phyloP scores from a whole-genome alignment of 148 eudicot species.

The Salicornia ramosissima region DNA sequence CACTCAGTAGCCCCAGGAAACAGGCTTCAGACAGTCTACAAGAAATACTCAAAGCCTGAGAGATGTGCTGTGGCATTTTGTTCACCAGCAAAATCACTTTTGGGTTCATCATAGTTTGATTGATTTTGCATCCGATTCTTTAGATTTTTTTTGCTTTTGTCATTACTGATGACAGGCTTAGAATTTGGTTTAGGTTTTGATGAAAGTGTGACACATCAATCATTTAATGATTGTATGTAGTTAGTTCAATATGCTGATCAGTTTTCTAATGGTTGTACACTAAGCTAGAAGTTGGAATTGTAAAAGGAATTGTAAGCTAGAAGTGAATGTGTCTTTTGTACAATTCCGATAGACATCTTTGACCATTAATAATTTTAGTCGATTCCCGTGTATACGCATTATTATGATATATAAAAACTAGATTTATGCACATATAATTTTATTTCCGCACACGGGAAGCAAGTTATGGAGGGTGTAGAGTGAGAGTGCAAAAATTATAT shows the following conservation, averaged over 20 bases:
- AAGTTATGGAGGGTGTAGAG: too few species aligned
- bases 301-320: too few species aligned
- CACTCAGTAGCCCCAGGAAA: constrained; percentile 49
- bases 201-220: not conserved
- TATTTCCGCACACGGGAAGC: too few species aligned
- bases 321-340: too few species aligned
- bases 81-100: constrained; percentile 40
- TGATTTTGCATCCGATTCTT: not conserved
- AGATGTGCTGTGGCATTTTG: constrained; percentile 50
- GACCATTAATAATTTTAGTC: too few species aligned
- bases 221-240: not conserved
- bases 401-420: too few species aligned
- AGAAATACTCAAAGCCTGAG: constrained; percentile 54
- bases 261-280: too few species aligned
- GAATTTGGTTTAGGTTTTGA: not conserved
- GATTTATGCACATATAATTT: too few species aligned
- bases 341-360: too few species aligned
- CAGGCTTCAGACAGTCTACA: constrained; percentile 52
- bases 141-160: constrained; percentile 6
- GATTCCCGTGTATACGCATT: too few species aligned
- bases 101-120: constrained; percentile 15
- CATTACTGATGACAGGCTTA: constrained; percentile 31
- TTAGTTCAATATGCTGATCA: constrained; percentile 7
- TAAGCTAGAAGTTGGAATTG: too few species aligned
- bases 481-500: too few species aligned